phyloP scores from a whole-genome alignment of 371 early-diverging fungal species.

The Mucor mucedo region DNA sequence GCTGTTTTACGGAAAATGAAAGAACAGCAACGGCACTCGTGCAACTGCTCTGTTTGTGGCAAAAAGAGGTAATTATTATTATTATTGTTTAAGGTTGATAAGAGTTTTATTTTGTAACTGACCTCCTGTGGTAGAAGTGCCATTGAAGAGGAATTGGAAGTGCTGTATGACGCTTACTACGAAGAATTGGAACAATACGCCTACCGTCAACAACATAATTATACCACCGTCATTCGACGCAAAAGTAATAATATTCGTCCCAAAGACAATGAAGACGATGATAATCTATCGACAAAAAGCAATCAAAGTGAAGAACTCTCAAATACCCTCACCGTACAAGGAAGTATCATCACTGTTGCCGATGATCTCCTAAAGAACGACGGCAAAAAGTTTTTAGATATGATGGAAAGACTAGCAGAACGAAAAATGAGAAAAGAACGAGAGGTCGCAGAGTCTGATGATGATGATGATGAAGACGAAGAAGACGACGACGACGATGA shows the following conservation, averaged over 20 bases:
- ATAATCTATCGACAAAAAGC: not conserved
- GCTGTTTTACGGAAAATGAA: constrained; percentile 91
- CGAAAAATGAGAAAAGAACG: constrained; percentile 82
- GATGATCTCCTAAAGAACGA: constrained; percentile 92
- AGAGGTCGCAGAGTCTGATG: constrained; percentile 47
- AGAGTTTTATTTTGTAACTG: too few species aligned
- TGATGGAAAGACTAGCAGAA: constrained; percentile 95
- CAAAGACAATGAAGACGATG: not conserved
- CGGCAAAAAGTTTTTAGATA: constrained; percentile 90
- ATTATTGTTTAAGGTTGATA: too few species aligned
- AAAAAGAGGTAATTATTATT: constrained; percentile 73
- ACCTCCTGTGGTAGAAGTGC: constrained; percentile 63
- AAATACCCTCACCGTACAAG: constrained; percentile 59
- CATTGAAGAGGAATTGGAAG: constrained; percentile 90
- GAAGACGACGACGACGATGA: constrained; percentile 62
- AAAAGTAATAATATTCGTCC: not conserved
- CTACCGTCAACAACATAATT: constrained; percentile 62
- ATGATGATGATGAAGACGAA: constrained; percentile 62
- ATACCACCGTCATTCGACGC: constrained; percentile 15
- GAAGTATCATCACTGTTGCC: constrained; percentile 86
- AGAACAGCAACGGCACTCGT: constrained; percentile 91
- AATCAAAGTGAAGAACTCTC: not conserved
- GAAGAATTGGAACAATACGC: constrained; percentile 90
- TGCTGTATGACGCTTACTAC: constrained; percentile 91
- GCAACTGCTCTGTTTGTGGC: constrained; percentile 91